phyloP scores from a whole-genome alignment of 2,329 filamentous ascomycete species.

The Niveomyces coronatus region DNA sequence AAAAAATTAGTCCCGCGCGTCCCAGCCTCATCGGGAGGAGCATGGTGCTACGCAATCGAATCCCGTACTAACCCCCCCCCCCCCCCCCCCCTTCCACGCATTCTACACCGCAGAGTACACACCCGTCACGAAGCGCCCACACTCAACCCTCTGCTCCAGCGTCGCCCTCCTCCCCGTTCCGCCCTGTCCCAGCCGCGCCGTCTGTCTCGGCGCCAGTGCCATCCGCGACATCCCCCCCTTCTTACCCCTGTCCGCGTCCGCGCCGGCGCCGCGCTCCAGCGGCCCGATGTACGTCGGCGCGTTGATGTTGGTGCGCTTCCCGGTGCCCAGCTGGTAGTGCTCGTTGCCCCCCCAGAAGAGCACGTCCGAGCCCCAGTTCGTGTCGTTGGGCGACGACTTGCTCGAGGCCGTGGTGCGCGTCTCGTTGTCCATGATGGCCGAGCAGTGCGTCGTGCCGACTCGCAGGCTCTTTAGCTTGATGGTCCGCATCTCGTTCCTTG shows the following conservation, averaged over 20 bases:
- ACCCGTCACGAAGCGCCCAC: constrained; percentile 69
- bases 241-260: constrained; percentile 49
- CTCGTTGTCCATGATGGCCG: constrained; percentile 75
- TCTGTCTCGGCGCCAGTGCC: constrained; percentile 68
- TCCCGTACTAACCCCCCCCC: no score
- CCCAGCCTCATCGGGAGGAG: no score
- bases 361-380: constrained; percentile 81
- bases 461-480: constrained; percentile 67
- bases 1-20: no score
- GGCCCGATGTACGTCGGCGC: constrained; percentile 71
- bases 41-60: no score
- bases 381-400: constrained; percentile 52
- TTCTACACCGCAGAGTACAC: constrained; percentile 60
- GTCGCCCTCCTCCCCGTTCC: constrained; percentile 57
- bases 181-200: constrained; percentile 50
- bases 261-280: constrained; percentile 51
- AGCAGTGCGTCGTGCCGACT: constrained; percentile 69
- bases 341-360: constrained; percentile 95
- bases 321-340: constrained; percentile 84
- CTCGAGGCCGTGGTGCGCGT: constrained; percentile 50
- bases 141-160: constrained; percentile 81
- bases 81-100: no score
- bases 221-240: constrained; percentile 60
- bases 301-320: constrained; percentile 71
- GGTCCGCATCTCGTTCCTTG: constrained; percentile 53